phyloP scores from a whole-genome alignment of 179 eudicot species.

The Nepenthes alata region DNA sequence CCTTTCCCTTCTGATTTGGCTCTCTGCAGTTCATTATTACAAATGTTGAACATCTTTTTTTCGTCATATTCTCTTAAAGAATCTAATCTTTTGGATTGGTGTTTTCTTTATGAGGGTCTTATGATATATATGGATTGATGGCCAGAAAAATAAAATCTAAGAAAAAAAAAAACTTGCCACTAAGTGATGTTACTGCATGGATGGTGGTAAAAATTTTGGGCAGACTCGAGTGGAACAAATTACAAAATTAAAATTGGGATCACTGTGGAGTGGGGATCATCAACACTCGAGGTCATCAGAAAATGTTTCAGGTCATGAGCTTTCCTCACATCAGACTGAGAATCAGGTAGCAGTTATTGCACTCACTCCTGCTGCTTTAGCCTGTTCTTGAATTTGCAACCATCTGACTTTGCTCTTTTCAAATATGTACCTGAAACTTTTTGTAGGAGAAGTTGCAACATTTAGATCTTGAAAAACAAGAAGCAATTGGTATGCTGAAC shows the following conservation, averaged over 20 bases:
- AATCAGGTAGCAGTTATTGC: slow-evolving; percentile 15
- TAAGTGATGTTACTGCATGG: slow-evolving; percentile 58
- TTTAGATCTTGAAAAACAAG: slow-evolving; percentile 80
- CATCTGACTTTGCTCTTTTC: neutral
- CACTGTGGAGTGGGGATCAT: slow-evolving; percentile 25
- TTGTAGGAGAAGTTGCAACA: slow-evolving; percentile 32
- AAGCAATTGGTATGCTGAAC: slow-evolving; percentile 57
- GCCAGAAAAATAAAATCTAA: too few species aligned
- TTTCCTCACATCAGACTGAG: slow-evolving; percentile 25
- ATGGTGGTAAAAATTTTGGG: slow-evolving; percentile 63
- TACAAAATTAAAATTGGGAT: slow-evolving; percentile 46
- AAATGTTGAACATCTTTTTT: neutral
- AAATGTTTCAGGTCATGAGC: slow-evolving; percentile 17
- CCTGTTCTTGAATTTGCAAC: neutral
- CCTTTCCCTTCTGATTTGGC: neutral
- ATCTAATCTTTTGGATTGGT: too few species aligned
- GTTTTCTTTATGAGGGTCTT: too few species aligned
- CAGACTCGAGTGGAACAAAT: slow-evolving; percentile 96
- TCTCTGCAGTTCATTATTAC: too few species aligned
- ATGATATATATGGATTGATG: too few species aligned
- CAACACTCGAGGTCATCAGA: slow-evolving; percentile 19
- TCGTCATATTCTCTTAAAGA: neutral
- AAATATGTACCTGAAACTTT: slow-evolving; percentile 3
- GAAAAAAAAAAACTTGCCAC: slow-evolving; percentile 10
- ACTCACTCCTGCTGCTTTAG: neutral